Percentiles rank a stretch among this genome's conserved stretches.
Evolutionary conservation across 2,329 filamentous ascomycete species (phyloP).

Genomic region (Phialophora macrospora): DNA sequence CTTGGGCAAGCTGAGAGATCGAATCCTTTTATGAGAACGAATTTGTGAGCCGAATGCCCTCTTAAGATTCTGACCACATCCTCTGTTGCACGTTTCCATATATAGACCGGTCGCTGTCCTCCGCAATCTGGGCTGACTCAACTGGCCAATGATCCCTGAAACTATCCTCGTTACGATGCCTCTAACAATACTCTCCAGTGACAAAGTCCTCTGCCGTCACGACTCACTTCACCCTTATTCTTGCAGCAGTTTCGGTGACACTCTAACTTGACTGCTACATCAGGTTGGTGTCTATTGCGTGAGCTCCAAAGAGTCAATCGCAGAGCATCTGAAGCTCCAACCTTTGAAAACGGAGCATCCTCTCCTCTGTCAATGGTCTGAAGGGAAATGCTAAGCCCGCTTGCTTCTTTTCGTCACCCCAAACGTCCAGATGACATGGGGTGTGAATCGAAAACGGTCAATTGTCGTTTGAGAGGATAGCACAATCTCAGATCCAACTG

Average conservation of each 20-base stretch:
- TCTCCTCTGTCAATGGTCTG: background rate
- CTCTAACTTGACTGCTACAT: background rate
- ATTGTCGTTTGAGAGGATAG: background rate
- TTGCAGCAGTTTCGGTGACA: conserved; percentile 6
- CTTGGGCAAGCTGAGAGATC: conserved; percentile 1
- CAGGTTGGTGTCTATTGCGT: background rate
- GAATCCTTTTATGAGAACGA: background rate
- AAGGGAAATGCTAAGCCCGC: background rate
- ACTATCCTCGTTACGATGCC: background rate
- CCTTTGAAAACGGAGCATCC: background rate
- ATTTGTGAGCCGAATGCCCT: conserved; percentile 7
- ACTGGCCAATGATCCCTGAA: conserved; percentile 12
- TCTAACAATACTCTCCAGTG: background rate
- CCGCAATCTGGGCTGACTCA: conserved; percentile 23
- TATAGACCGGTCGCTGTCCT: conserved; percentile 23
- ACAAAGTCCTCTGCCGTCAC: background rate
- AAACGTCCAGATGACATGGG: background rate
- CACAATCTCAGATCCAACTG: background rate
- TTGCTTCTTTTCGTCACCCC: background rate
- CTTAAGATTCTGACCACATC: conserved; percentile 19
- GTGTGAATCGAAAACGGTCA: background rate
- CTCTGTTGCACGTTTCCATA: conserved; percentile 18
- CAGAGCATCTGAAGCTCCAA: background rate
- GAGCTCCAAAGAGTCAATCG: background rate
- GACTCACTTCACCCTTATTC: conserved; percentile 5